Base-by-base conservation (phyloP, 352 stramenopile genomes). In the Phytophthora fragariae region DNA sequence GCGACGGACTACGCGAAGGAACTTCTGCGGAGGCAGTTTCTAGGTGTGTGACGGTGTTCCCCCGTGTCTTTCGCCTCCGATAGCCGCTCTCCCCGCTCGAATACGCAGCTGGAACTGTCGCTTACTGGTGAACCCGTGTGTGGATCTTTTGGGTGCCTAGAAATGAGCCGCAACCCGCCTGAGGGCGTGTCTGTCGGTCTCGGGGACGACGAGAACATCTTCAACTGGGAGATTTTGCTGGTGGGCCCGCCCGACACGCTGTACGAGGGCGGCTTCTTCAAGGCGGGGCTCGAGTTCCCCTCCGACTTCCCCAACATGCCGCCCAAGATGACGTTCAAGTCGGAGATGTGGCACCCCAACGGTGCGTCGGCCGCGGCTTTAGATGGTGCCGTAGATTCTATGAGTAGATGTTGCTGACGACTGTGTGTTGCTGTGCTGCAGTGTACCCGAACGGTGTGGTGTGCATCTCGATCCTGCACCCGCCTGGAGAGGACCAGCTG, bases 331-430 rank as follows among this genome's bases (percentile, higher is more conserved):
- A 99, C 92, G 27, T 99, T 99, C 82, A 92, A 92, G 57, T 99
- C 97, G 37, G 96, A 99, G 79, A 99, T 99, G 95, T 99, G 97
- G 97, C 98, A 99, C 79, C 98, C 98, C 8, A 99, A 99, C 74
- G 92, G 94, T 98, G 57, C 24, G 85, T 79, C 35, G 7, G 17
- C 12, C 2, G 27, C 12, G 2, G 21, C 52, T 15, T 15, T 19
- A 11, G 3, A 19, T 2, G 21, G 12, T 4, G 31, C 15, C 57
- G 6, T 63, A 41, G 53, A 35, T 8, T 54, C 21, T 57, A 15
- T 29, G 17, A 21, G 15, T 6, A 24, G 17, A n/a, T 11, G 17
- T 6, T 50, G 44, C 2, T 70, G 5, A 57, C 57, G 54, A 37
- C 2, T 10, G 41, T 35, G 2, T 52, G 19, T 24, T 11, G 61